Base-by-base conservation (phyloP, 768 basidiomycete species). In the Russula sp. region DNA sequence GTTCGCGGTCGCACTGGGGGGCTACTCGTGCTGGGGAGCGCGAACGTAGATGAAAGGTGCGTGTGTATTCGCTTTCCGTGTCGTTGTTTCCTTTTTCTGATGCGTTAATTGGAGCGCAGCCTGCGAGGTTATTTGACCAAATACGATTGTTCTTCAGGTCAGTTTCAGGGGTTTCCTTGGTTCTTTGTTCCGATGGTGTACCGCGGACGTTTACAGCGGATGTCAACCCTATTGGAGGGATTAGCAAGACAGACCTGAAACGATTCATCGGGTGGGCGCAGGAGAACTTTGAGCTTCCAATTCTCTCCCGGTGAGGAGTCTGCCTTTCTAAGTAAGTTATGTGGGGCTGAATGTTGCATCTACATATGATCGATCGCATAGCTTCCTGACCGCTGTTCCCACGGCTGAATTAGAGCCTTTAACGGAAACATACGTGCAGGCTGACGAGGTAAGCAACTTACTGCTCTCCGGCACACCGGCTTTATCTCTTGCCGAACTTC, bases 381-480 rank as follows among this genome's bases (percentile, higher is more conserved):
- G 96, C 62, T 99, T 98, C 79, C 75, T 99, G 62, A 83, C 85
- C 57, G 97, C 97, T 1, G 83, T 90, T 0, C 97, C 97, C 7
- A 98, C 97, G 0, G 97, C 97, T 5, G 97, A 99, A 73, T 79
- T 99, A 5, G 95, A 98, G 73, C 97, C 97, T 0, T 92, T 95
- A 62, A 94, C 93, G 0, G 90, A 93, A 67, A 88, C 86, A 7
- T 98, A 98, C 72, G 89, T 97, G 10, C 97, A 99, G 70, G 85
- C 94, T 0, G 97, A 99, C 70, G 97, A 99, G 81, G 94, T 89
- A 61, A 50, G 78, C 68, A 18, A 7, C 30, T 13, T 9, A n/a
- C n/a, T n/a, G n/a, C n/a, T n/a, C n/a, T n/a, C 22, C 22, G n/a
- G 16, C 38, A 11, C 40, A n/a, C 56, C 57, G 42, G 30, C 11